Evolutionary conservation across 345 rosid species (phyloP).

Genomic region (Eucalyptus regnans): DNA sequence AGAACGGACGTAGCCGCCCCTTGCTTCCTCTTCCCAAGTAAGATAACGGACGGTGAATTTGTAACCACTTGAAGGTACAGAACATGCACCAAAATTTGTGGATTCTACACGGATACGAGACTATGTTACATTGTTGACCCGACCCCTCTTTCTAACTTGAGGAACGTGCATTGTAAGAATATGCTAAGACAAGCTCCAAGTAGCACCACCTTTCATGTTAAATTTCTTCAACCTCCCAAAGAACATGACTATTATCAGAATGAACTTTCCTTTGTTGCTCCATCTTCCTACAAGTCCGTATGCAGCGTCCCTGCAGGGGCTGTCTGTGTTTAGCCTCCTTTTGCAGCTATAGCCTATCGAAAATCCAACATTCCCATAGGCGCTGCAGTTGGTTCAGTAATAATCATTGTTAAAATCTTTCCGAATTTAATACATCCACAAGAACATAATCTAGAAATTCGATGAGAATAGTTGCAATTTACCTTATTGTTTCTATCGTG

Average conservation of each 20-base stretch:
- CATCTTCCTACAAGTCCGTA: constrained; percentile 44
- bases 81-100: neutral
- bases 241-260: constrained; percentile 45
- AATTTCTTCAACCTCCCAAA: constrained; percentile 48
- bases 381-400: constrained; percentile 7
- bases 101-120: neutral
- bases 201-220: constrained; percentile 16
- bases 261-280: constrained; percentile 31
- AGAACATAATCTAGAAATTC: neutral
- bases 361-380: constrained; percentile 65
- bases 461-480: neutral
- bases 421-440: neutral
- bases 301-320: constrained; percentile 18
- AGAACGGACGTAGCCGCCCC: neutral
- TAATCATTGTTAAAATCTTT: neutral
- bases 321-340: constrained; percentile 5
- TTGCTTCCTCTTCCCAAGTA: neutral
- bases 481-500: constrained; percentile 57
- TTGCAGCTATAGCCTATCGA: constrained; percentile 53
- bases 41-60: neutral
- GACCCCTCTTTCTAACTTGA: neutral
- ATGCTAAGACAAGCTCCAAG: constrained; percentile 27
- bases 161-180: neutral
- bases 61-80: neutral
- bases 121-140: neutral